Conservation (phyloP, 2,329 filamentous ascomycete species). For the Xylaria digitata region DNA sequence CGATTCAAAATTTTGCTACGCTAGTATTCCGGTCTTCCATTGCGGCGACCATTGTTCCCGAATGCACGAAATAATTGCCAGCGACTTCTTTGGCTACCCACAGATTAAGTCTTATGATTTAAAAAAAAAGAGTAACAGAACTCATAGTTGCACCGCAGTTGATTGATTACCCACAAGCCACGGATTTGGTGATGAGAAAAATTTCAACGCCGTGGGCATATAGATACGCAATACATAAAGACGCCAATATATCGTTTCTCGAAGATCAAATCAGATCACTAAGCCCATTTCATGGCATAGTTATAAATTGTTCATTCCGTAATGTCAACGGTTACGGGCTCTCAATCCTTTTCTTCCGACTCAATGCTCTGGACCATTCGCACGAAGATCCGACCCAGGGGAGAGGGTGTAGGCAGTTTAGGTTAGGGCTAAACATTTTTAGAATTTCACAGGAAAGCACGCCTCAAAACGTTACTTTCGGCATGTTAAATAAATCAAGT, state of each 20-base stretch:
- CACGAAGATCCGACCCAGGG: slow-evolving; percentile 9
- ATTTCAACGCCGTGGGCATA: not conserved
- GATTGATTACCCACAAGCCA: not conserved
- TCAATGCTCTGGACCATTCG: slow-evolving; percentile 6
- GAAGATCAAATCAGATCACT: not conserved
- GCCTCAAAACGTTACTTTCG: not conserved
- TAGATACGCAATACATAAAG: no score
- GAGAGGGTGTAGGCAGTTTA: slow-evolving; percentile 2
- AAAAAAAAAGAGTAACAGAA: not conserved
- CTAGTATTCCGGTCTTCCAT: not conserved
- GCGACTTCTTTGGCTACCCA: not conserved
- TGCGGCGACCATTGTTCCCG: not conserved
- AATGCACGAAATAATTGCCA: not conserved
- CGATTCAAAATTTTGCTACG: slow-evolving; percentile 5
- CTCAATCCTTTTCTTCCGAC: not conserved
- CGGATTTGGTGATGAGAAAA: slow-evolving; percentile 4
- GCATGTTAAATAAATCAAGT: not conserved
- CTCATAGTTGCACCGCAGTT: not conserved
- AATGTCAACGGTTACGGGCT: not conserved
- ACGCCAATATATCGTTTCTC: not conserved
- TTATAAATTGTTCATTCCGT: no score
- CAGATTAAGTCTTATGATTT: not conserved
- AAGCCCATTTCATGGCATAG: not conserved
- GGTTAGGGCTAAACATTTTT: not conserved
- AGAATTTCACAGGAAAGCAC: not conserved